Evolutionary conservation across 495 filamentous ascomycete genomes (phyloP).

Genomic region (Viridothelium virens): DNA sequence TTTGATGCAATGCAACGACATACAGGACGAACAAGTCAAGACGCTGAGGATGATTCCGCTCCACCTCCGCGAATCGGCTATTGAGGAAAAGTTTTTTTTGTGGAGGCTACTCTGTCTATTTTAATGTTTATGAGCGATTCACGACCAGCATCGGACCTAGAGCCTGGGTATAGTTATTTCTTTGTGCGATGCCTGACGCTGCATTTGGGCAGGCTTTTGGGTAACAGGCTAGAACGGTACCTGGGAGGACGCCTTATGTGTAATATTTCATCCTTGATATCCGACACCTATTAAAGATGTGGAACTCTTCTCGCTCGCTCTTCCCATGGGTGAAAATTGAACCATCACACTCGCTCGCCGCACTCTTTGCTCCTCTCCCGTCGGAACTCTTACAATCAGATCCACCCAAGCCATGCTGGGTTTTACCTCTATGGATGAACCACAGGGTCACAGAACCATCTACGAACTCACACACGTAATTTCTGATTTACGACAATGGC

Average conservation of each 20-base stretch:
- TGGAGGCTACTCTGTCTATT: neutral
- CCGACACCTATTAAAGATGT: neutral
- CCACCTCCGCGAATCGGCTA: neutral
- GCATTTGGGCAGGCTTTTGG: constrained; percentile 4
- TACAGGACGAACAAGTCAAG: neutral
- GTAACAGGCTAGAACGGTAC: neutral
- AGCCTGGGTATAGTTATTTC: neutral
- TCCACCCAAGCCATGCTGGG: neutral
- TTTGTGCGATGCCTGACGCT: neutral
- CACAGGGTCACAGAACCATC: neutral
- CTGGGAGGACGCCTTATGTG: neutral
- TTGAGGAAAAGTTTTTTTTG: neutral
- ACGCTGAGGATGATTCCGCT: neutral
- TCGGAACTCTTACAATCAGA: neutral
- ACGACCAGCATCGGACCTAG: neutral
- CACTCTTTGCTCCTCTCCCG: neutral
- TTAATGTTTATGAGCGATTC: neutral
- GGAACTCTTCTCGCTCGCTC: neutral
- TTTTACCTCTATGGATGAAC: neutral
- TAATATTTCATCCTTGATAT: neutral
- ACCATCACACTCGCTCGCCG: too few species aligned
- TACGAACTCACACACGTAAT: neutral
- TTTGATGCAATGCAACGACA: neutral
- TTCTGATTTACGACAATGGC: neutral
- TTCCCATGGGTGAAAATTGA: neutral